Evolutionary conservation across 2,329 filamentous ascomycete species (phyloP).

Genomic region (Alternaria panax): DNA sequence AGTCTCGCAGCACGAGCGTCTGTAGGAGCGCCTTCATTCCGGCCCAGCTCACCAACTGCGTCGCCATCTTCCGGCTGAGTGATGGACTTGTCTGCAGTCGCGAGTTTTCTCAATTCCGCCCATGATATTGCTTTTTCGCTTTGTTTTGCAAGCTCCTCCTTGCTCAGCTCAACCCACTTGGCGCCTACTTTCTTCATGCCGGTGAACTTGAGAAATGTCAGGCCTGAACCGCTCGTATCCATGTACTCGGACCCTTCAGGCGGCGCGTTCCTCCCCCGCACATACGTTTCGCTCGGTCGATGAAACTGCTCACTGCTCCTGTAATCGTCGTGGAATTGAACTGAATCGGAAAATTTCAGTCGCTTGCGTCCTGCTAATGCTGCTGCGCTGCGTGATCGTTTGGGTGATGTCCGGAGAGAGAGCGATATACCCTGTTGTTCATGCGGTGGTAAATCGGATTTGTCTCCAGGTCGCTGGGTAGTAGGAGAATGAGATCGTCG

Average conservation of each 20-base stretch:
- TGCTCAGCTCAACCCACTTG: conserved; percentile 32
- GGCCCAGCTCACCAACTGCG: not conserved
- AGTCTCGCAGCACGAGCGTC: conserved; percentile 16
- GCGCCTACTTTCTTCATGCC: conserved; percentile 32
- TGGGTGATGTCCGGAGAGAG: conserved; percentile 10
- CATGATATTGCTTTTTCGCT: not conserved
- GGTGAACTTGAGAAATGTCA: conserved; percentile 33
- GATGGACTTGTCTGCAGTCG: not conserved
- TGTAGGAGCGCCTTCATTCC: not conserved
- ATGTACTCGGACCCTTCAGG: conserved; percentile 33
- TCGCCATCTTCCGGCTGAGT: not conserved
- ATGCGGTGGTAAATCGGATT: not conserved
- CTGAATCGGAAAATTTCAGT: conserved; percentile 28
- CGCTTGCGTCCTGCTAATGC: conserved; percentile 22
- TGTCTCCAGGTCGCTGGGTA: not conserved
- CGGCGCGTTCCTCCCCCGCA: conserved; percentile 36
- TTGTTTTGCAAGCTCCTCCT: conserved; percentile 21
- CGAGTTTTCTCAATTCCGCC: conserved; percentile 1
- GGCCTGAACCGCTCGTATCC: conserved; percentile 37
- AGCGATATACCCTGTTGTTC: not conserved
- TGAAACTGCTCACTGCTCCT: conserved; percentile 21
- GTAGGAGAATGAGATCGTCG: conserved; percentile 13
- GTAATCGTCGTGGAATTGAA: conserved; percentile 30
- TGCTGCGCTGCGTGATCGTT: conserved; percentile 12
- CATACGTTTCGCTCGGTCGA: conserved; percentile 30